phyloP scores from a whole-genome alignment of 164 flowering plant genomes.

The Warburgia ugandensis region DNA sequence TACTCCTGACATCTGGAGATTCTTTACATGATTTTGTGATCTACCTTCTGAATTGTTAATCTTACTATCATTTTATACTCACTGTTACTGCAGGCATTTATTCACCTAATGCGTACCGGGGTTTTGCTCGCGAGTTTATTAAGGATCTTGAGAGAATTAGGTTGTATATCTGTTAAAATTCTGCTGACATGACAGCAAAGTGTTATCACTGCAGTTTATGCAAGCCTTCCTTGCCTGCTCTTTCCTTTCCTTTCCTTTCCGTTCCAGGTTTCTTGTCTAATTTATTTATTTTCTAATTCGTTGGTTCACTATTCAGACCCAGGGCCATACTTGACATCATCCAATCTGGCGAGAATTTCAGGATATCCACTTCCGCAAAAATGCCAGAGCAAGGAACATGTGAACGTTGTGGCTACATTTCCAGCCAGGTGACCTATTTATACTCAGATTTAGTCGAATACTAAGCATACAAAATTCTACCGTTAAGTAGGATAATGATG shows the following conservation, averaged over 20 bases:
- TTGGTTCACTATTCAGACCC: conserved; percentile 49
- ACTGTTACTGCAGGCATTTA: conserved; percentile 65
- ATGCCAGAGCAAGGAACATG: conserved; percentile 99
- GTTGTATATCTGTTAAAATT: conserved; percentile 22
- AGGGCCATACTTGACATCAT: conserved; percentile 95
- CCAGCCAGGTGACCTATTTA: conserved; percentile 69
- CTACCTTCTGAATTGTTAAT: too few species aligned
- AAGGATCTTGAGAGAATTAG: conserved; percentile 91
- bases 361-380: conserved; percentile 80
- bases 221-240: background rate
- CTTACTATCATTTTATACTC: too few species aligned
- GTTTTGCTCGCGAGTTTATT: conserved; percentile 97
- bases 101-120: conserved; percentile 98
- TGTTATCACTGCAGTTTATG: too few species aligned
- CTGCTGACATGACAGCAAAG: too few species aligned
- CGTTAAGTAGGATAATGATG: too few species aligned
- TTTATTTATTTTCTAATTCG: background rate
- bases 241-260: background rate
- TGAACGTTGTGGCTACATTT: conserved; percentile 95
- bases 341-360: conserved; percentile 81
- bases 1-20: too few species aligned
- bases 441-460: background rate
- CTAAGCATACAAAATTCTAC: too few species aligned
- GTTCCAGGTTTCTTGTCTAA: background rate
- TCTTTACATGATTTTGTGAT: too few species aligned